These are phyloP conservation scores for Colletotrichum liriopes DNA, from an alignment of 2,329 filamentous ascomycete genomes.

Conservation along the genomic window DNA sequence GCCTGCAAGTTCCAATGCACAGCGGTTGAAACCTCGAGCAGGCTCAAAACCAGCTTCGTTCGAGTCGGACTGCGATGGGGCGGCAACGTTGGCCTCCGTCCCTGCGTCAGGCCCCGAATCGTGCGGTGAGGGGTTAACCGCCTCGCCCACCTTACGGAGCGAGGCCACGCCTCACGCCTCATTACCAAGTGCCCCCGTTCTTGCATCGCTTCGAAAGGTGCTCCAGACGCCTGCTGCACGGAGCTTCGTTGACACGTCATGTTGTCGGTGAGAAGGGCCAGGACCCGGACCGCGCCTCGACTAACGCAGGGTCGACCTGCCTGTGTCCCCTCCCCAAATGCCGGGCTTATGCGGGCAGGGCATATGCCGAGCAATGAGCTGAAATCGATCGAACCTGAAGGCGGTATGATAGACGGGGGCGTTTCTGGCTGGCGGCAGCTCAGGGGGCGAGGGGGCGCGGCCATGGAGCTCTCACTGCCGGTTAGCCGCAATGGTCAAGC, in stretches of 20 bases:
- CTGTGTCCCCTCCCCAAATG: neutral
- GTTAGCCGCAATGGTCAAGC: slow-evolving; percentile 36
- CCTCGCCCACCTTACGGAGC: slow-evolving; percentile 19
- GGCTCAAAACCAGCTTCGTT: neutral
- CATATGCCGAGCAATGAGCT: neutral
- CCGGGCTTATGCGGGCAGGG: neutral
- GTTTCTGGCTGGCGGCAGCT: neutral
- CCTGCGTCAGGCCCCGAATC: neutral
- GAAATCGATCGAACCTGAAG: neutral
- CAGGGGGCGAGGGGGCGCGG: neutral
- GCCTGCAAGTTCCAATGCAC: slow-evolving; percentile 17
- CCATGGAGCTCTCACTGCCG: slow-evolving; percentile 35
- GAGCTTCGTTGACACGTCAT: slow-evolving; percentile 32
- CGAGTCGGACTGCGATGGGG: neutral
- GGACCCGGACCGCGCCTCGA: neutral
- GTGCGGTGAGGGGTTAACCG: slow-evolving; percentile 10
- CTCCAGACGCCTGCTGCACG: slow-evolving; percentile 26
- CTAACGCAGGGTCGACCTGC: slow-evolving; percentile 20
- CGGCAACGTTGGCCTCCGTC: neutral
- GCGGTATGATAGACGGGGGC: too few relatives aligned
- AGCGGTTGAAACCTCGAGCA: neutral
- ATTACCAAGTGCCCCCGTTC: neutral
- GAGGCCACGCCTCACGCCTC: neutral
- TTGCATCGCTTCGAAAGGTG: neutral
- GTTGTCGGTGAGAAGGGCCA: neutral